Conservation (phyloP, 1,284 basidiomycete genomes). For the Cystobasidium sp. region DNA sequence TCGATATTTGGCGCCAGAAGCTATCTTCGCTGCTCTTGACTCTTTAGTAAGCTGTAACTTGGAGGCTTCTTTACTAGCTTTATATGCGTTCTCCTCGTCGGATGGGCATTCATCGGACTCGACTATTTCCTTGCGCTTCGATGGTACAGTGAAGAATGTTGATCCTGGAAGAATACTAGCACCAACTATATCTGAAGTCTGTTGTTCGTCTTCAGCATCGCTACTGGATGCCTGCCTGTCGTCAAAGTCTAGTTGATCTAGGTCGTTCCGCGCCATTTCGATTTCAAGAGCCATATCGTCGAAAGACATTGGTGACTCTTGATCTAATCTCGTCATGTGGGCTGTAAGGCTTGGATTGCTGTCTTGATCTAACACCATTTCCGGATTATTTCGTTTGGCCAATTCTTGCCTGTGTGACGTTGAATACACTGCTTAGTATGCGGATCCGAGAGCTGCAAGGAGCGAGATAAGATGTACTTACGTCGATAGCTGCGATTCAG, state of each 20-base stretch:
- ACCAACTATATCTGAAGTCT: neutral
- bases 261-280: slow-evolving; percentile 41
- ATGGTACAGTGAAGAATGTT: slow-evolving; percentile 31
- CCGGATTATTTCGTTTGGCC: slow-evolving; percentile 16
- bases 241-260: slow-evolving; percentile 32
- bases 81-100: slow-evolving; percentile 43
- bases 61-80: slow-evolving; percentile 4
- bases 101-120: slow-evolving; percentile 42
- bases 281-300: slow-evolving; percentile 40
- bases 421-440: neutral
- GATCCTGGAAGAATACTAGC: neutral
- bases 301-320: slow-evolving; percentile 37
- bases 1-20: slow-evolving; percentile 19
- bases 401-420: slow-evolving; percentile 7
- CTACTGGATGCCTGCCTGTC: slow-evolving; percentile 1
- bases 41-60: slow-evolving; percentile 12
- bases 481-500: slow-evolving; percentile 41
- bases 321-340: slow-evolving; percentile 20
- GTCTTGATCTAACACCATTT: neutral
- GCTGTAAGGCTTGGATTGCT: slow-evolving; percentile 19
- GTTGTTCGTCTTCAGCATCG: neutral
- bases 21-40: slow-evolving; percentile 12
- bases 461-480: neutral
- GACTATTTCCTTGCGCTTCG: slow-evolving; percentile 23
- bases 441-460: neutral